These are phyloP conservation scores for Vigna angularis DNA, from an alignment of 306 rosid genomes.

Conservation along the genomic window DNA sequence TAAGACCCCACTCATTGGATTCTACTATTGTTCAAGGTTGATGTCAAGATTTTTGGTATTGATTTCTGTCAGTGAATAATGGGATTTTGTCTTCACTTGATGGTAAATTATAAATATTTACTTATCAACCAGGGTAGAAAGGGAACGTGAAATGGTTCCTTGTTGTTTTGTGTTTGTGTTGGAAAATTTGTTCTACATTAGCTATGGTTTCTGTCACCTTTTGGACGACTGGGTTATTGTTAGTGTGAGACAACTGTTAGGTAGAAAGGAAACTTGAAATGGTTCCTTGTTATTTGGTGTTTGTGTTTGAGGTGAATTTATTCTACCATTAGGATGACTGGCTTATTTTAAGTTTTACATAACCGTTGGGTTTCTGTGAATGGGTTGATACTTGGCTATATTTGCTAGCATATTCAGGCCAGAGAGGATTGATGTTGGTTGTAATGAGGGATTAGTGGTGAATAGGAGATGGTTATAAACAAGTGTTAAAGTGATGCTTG, in stretches of 20 bases:
- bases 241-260: neutral
- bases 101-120: too few relatives aligned
- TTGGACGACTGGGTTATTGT: neutral
- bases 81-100: neutral
- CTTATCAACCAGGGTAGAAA: too few relatives aligned
- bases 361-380: neutral
- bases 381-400: neutral
- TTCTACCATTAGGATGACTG: neutral
- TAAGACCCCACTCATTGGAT: neutral
- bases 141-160: neutral
- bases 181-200: neutral
- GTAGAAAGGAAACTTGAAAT: neutral
- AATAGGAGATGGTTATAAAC: slow-evolving; percentile 4
- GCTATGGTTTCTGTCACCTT: slow-evolving; percentile 12
- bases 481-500: neutral
- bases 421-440: neutral
- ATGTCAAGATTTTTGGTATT: neutral
- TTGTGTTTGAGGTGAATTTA: neutral
- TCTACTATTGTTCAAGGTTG: neutral
- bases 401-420: neutral
- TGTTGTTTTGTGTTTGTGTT: neutral
- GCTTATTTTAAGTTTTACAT: neutral
- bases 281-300: neutral
- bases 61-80: slow-evolving; percentile 7
- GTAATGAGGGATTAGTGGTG: slow-evolving; percentile 2